phyloP scores from a whole-genome alignment of 2,329 filamentous ascomycete genomes.

The Epichloe aotearoae region DNA sequence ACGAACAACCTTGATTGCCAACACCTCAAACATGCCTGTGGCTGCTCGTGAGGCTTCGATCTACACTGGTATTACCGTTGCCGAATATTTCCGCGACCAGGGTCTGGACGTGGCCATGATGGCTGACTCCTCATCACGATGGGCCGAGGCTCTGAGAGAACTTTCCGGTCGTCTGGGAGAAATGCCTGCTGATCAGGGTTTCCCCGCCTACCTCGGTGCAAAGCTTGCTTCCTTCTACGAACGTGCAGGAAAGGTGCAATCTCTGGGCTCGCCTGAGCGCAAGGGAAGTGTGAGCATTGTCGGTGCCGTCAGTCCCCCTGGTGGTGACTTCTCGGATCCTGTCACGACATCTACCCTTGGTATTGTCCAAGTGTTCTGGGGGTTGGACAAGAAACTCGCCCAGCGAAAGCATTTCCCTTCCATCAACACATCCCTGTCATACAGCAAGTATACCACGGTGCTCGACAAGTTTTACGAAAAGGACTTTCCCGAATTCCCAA shows the following conservation, averaged over 20 bases:
- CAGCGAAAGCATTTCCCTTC: conserved; percentile 99
- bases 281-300: conserved; percentile 93
- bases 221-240: conserved; percentile 99
- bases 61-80: conserved; percentile 89
- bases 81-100: conserved; percentile 95
- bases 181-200: conserved; percentile 99
- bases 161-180: conserved; percentile 97
- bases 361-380: conserved; percentile 99
- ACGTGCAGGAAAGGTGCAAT: conserved; percentile 76
- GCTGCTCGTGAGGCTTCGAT: conserved; percentile 97
- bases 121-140: conserved; percentile 95
- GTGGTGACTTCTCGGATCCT: conserved; percentile 98
- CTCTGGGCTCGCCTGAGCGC: conserved; percentile 79
- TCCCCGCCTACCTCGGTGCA: conserved; percentile 90
- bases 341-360: conserved; percentile 86
- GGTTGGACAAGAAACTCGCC: conserved; percentile 97
- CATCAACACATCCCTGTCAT: conserved; percentile 87
- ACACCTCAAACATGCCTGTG: conserved; percentile 99
- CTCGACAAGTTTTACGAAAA: conserved; percentile 93
- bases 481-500: conserved; percentile 87
- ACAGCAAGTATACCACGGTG: conserved; percentile 87
- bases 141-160: conserved; percentile 97
- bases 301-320: conserved; percentile 89
- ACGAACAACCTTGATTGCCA: conserved; percentile 94
- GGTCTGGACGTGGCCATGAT: conserved; percentile 99